phyloP scores from a whole-genome alignment of 495 filamentous ascomycete species.

The Astrothelium subdiscretum region DNA sequence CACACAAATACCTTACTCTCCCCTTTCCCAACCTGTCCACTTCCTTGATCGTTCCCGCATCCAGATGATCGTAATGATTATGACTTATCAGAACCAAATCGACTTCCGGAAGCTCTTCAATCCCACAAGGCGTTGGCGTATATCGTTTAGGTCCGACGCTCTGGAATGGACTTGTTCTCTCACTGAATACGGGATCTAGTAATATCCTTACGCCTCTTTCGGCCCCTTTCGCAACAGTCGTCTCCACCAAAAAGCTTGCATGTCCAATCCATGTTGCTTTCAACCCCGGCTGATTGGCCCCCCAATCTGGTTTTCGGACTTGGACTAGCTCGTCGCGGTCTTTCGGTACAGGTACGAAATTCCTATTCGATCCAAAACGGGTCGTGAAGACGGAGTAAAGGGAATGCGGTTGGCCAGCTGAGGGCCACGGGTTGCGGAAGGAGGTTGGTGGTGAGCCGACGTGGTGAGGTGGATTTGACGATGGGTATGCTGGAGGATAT shows the following conservation, averaged over 20 bases:
- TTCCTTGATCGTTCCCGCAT: conserved; percentile 29
- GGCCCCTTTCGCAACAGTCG: background rate
- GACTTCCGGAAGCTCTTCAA: conserved; percentile 37
- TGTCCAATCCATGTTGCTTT: conserved; percentile 45
- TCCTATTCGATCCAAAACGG: conserved; percentile 22
- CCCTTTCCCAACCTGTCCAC: conserved; percentile 25
- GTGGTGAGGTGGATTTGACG: conserved; percentile 16
- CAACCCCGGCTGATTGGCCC: conserved; percentile 15
- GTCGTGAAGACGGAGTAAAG: conserved; percentile 15
- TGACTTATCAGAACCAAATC: conserved; percentile 41
- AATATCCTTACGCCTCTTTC: conserved; percentile 24
- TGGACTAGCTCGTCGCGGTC: conserved; percentile 20
- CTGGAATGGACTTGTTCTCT: conserved; percentile 35
- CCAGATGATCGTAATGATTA: conserved; percentile 45
- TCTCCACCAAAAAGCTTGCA: conserved; percentile 38
- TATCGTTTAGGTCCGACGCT: conserved; percentile 40
- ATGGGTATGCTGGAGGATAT: conserved; percentile 2
- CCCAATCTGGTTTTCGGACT: conserved; percentile 28
- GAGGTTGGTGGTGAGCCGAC: conserved; percentile 24
- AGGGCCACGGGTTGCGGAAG: conserved; percentile 47
- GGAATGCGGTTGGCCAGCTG: conserved; percentile 25
- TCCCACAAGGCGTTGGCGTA: conserved; percentile 37
- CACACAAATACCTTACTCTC: conserved; percentile 34
- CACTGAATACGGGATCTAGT: conserved; percentile 45
- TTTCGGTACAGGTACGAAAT: conserved; percentile 30